Evolutionary conservation across 2,329 filamentous ascomycete genomes (phyloP).

Genomic region (Akanthomyces lecanii): DNA sequence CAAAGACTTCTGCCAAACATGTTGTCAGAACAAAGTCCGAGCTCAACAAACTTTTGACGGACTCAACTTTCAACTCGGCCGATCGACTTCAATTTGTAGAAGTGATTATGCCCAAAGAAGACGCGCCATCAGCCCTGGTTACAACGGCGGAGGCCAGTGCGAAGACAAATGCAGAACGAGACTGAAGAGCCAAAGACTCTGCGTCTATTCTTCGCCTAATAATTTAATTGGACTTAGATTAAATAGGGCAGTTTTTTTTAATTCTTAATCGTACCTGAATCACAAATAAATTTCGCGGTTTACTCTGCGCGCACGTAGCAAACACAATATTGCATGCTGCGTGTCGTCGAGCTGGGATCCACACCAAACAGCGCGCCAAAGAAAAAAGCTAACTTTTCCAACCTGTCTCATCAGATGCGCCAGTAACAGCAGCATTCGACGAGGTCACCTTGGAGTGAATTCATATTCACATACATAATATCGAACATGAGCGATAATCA

Average conservation of each 20-base stretch:
- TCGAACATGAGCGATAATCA: slow-evolving; percentile 29
- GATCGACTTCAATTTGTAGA: slow-evolving; percentile 68
- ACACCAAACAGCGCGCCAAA: slow-evolving; percentile 1
- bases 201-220: not conserved
- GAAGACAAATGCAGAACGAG: slow-evolving; percentile 54
- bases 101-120: slow-evolving; percentile 73
- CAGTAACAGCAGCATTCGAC: not conserved
- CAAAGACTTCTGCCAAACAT: slow-evolving; percentile 57
- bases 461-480: not conserved
- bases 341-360: not conserved
- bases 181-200: not conserved
- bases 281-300: not conserved
- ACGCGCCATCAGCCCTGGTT: slow-evolving; percentile 68
- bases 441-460: not conserved
- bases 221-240: not conserved
- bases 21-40: slow-evolving; percentile 66
- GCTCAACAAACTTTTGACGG: slow-evolving; percentile 59
- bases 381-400: slow-evolving; percentile 1
- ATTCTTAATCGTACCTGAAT: too few relatives aligned
- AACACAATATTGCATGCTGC: not conserved
- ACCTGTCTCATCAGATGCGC: not conserved
- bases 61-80: slow-evolving; percentile 59
- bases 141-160: slow-evolving; percentile 68
- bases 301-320: not conserved
- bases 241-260: not conserved